These are phyloP conservation scores for Crithidia sp. DNA, from an alignment of 208 protist species.

Conservation along the genomic window DNA sequence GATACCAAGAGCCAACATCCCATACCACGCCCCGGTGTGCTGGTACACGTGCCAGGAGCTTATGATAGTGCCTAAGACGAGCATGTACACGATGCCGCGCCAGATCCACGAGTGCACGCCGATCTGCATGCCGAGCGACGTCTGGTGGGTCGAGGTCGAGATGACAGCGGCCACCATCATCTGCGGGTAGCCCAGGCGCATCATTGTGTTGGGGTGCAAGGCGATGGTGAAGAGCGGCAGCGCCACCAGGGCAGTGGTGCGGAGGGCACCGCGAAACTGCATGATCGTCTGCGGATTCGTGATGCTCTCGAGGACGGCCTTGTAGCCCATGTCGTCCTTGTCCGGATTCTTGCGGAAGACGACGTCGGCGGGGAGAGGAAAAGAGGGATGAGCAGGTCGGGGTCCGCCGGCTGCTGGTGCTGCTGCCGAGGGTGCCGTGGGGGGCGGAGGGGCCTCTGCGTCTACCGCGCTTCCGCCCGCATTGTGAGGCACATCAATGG, in stretches of 20 bases:
- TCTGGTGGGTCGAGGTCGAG: constrained; percentile 33
- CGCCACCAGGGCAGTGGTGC: constrained; percentile 32
- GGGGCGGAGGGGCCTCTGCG: not conserved
- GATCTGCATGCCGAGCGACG: constrained; percentile 34
- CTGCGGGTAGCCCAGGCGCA: constrained; percentile 26
- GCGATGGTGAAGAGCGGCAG: constrained; percentile 27
- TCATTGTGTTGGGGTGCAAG: constrained; percentile 37
- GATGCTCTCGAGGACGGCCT: constrained; percentile 28
- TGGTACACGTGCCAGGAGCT: constrained; percentile 9
- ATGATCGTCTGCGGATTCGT: constrained; percentile 28
- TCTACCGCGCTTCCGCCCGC: not conserved
- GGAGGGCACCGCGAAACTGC: constrained; percentile 18
- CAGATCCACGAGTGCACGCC: constrained; percentile 33
- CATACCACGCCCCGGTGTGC: constrained; percentile 20
- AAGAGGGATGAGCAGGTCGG: constrained; percentile 12
- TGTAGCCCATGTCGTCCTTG: constrained; percentile 33
- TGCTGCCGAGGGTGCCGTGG: not conserved
- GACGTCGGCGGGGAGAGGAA: constrained; percentile 2
- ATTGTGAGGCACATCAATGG: not conserved
- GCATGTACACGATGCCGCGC: constrained; percentile 32
- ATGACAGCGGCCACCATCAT: constrained; percentile 32
- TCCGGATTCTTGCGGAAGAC: constrained; percentile 33
- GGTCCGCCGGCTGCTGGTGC: not conserved
- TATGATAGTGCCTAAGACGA: constrained; percentile 17
- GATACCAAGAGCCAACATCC: constrained; percentile 15